These are phyloP conservation scores for Pleurozium schreberi DNA, from an alignment of 225 moss, liverwort and hornwort genomes.

Conservation along the genomic window DNA sequence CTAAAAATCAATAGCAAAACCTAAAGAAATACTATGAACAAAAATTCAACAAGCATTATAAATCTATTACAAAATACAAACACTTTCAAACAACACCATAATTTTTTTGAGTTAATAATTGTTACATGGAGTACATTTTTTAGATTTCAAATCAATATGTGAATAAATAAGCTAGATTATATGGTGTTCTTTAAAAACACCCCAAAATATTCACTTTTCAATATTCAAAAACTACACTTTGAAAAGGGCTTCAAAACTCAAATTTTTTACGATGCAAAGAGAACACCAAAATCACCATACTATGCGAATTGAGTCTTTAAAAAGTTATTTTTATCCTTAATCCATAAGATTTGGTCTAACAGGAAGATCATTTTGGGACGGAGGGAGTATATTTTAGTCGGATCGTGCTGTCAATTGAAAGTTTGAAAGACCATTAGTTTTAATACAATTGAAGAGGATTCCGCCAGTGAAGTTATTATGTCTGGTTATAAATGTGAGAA, in stretches of 20 bases:
- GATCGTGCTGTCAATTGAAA: neutral
- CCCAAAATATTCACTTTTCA: neutral
- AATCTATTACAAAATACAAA: neutral
- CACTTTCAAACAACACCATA: neutral
- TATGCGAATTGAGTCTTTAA: no score
- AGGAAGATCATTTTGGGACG: no score
- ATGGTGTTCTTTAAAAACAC: neutral
- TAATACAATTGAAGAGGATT: neutral
- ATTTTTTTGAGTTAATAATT: no score
- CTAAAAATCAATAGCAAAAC: neutral
- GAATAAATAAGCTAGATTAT: no score
- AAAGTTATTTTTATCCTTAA: no score
- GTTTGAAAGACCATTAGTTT: neutral
- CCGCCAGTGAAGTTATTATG: neutral
- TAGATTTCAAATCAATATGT: neutral
- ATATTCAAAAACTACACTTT: no score
- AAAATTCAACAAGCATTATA: neutral
- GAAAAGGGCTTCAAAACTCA: no score
- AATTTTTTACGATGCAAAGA: no score
- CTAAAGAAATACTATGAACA: no score
- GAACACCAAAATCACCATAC: no score
- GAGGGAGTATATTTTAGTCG: neutral
- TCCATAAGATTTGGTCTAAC: no score
- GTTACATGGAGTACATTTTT: accelerated
- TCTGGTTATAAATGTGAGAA: neutral